Evolutionary conservation across 164 flowering plant genomes (phyloP), one percentile per base, ranked within the genome.

Genomic region (Echeveria elegans): DNA sequence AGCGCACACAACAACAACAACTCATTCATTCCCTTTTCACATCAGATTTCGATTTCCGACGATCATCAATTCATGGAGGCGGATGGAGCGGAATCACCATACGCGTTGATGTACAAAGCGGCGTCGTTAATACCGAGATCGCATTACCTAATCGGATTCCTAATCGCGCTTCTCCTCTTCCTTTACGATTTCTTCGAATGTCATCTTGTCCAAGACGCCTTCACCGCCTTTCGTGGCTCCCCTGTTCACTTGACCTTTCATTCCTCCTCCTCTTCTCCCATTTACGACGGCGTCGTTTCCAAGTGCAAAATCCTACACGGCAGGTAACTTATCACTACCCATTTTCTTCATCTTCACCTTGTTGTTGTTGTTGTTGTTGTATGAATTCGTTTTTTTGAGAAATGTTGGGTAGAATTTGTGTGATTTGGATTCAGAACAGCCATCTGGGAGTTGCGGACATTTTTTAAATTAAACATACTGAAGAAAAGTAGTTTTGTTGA

Each of bases 151-250:
- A 10, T 76, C 21, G 81, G 59, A 14, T 6, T 76, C 19, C 28
- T 56, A 6, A 5, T 68, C 4, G 0, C 62, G 23, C 37, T 34
- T 14, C n/a, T 75, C 15, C 41, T 72, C 2, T 78, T 76, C n/a
- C 76, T 82, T 66, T 86, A 83, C 81, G 66, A 74, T 61, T 81
- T 86, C 75, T 52, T 83, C 64, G 90, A 86, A 63, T 67, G 78
- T 38, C 87, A 86, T 72, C 69, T 83, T 62, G 28, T 83, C 26
- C 63, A 73, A 16, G 86, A 85, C 59, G 23, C 77, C 19, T 24
- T 82, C 52, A 7, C 71, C 24, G 82, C 81, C 14, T 78, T 79
- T 60, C 68, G 81, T 23, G 86, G 86, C 37, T 30, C 58, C n/a
- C 77, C 75, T 23, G 77, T 82, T 2, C 43, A 9, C 6, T 60